A percentile compares a stretch with the other conserved stretches of the same genome.
Conservation (phyloP, 805 yeast genomes). For the Yamadazyma nakazawae region DNA sequence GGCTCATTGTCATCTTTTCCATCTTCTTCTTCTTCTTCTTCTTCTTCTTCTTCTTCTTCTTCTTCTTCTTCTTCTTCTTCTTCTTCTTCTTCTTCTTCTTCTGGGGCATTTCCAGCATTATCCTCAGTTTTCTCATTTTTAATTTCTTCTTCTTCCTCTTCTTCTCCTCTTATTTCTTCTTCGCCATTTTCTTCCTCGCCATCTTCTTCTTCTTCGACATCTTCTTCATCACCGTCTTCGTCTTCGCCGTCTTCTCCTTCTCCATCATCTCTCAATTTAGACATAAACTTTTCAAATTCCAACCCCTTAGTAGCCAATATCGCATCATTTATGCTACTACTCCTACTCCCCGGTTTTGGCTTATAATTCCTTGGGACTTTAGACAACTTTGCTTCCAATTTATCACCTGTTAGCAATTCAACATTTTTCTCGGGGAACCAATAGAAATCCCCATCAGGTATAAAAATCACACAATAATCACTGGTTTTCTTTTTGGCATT, state of each 20-base stretch:
- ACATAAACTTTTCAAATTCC: slow-evolving; percentile 36
- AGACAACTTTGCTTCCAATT: slow-evolving; percentile 24
- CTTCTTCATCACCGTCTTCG: slow-evolving; percentile 17
- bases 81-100: slow-evolving; percentile 10
- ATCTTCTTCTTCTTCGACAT: slow-evolving; percentile 15
- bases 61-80: slow-evolving; percentile 12
- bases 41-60: slow-evolving; percentile 11
- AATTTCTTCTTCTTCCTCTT: background rate
- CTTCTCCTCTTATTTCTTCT: background rate
- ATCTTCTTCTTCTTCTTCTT: slow-evolving; percentile 11
- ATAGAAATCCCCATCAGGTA: slow-evolving; percentile 45
- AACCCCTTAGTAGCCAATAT: slow-evolving; percentile 35
- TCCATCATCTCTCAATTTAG: slow-evolving; percentile 20
- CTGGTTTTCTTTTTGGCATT: slow-evolving; percentile 35
- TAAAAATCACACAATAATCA: slow-evolving; percentile 41
- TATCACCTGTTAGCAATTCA: slow-evolving; percentile 28
- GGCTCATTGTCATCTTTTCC: slow-evolving; percentile 9
- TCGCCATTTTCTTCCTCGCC: slow-evolving; percentile 15
- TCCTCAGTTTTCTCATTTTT: slow-evolving; percentile 14
- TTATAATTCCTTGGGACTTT: slow-evolving; percentile 14
- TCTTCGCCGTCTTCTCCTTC: slow-evolving; percentile 14
- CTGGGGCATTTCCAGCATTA: slow-evolving; percentile 18
- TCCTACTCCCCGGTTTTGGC: slow-evolving; percentile 19
- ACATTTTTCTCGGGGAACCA: slow-evolving; percentile 42
- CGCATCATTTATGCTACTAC: slow-evolving; percentile 35